These are phyloP conservation scores for Pseudodiploospora longispora DNA, from an alignment of 2,329 filamentous ascomycete genomes.

Conservation along the genomic window DNA sequence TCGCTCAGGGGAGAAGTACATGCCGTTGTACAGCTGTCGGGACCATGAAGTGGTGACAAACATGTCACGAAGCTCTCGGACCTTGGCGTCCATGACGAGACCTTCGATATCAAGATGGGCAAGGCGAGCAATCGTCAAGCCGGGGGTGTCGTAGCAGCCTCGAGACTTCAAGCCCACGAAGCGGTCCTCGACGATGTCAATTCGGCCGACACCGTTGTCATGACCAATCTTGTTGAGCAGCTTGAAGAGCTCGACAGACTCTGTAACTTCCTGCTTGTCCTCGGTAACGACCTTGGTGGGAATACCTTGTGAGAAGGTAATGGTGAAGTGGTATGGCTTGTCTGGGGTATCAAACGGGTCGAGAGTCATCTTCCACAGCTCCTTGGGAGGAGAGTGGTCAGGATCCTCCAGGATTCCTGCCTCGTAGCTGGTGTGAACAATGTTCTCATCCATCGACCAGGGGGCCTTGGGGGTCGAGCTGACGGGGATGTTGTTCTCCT, in stretches of 20 bases:
- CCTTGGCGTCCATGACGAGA: slow-evolving; percentile 46
- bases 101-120: slow-evolving; percentile 44
- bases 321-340: slow-evolving; percentile 40
- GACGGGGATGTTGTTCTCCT: slow-evolving; percentile 59
- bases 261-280: slow-evolving; percentile 35
- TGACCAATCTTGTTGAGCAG: slow-evolving; percentile 55
- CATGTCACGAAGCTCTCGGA: slow-evolving; percentile 45
- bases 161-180: slow-evolving; percentile 21
- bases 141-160: slow-evolving; percentile 13
- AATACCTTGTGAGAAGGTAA: slow-evolving; percentile 58
- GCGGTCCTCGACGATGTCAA: slow-evolving; percentile 45
- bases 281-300: slow-evolving; percentile 51
- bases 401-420: slow-evolving; percentile 60
- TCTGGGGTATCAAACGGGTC: slow-evolving; percentile 2
- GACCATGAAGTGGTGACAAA: slow-evolving; percentile 40
- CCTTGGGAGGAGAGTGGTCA: slow-evolving; percentile 49
- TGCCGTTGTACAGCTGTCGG: slow-evolving; percentile 39
- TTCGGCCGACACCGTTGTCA: slow-evolving; percentile 58
- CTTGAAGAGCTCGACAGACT: slow-evolving; percentile 57
- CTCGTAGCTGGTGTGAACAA: slow-evolving; percentile 61
- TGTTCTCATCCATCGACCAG: slow-evolving; percentile 45
- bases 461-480: slow-evolving; percentile 65
- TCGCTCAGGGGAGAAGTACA: slow-evolving; percentile 43
- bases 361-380: slow-evolving; percentile 60
- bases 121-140: slow-evolving; percentile 14